Base-by-base conservation (phyloP, 495 filamentous ascomycete species). In the Aspergillus egyptiacus region DNA sequence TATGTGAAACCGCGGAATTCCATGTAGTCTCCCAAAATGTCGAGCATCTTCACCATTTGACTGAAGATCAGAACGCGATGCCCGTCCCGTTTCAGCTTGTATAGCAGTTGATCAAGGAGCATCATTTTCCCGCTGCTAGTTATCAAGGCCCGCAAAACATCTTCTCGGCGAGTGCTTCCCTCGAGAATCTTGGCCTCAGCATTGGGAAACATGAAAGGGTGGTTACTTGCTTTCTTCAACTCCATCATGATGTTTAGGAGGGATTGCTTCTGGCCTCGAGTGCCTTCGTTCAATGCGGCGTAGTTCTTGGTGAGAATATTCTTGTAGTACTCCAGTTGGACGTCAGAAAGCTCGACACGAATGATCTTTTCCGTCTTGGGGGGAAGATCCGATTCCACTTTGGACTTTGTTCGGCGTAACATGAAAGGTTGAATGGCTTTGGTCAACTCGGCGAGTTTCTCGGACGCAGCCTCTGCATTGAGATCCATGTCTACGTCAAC, bases 241-340 rank as follows among this genome's bases (percentile, higher is more conserved):
- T 99, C 94, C 91, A 99, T 99, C 78, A 96, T 95, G 61, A 99
- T 95, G 67, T 99, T 99, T 46, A 97, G 68, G n/a, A 97, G 69
- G 1, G 90, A 95, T 53, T 93, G 89, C 64, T 95, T 96, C 60
- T 87, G 84, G 6, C 90, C 93, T 41, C 79, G 89, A 20, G 82
- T 80, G 17, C 89, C 91, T 55, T 91, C 82, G 58, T 94, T 96
- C 38, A 99, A 77, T 6, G 91, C 93, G 22, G 89, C 85, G 58
- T 97, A 99, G 56, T 99, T 99, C 41, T 89, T 80, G 0, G 94
- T 96, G 8, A 99, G 78, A 51, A 99, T 97, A 60, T 97, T 96
- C 60, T 96, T 96, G 68, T 99, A 99, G 60, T 96, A 96, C 45
- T 97, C 91, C 1, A 96, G 74, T 56, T 99, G 93, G 18, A 96